phyloP scores from a whole-genome alignment of 331 rosid species.

The Quercus lobata region DNA sequence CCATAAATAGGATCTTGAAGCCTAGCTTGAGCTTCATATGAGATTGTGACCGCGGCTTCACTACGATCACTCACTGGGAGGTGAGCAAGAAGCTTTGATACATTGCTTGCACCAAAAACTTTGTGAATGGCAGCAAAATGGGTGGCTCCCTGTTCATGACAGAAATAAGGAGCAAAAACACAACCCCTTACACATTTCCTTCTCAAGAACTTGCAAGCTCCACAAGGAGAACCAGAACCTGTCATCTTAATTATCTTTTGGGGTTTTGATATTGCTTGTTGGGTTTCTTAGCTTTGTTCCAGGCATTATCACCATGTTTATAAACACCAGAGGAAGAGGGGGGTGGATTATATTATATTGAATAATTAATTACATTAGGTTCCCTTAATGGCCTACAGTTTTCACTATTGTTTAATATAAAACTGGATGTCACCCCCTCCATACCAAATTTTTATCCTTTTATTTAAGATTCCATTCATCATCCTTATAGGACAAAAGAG shows the following conservation, averaged over 20 bases:
- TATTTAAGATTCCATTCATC: conserved; percentile 55
- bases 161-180: conserved; percentile 91
- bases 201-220: conserved; percentile 99
- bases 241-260: conserved; percentile 38
- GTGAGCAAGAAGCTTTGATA: conserved; percentile 82
- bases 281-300: conserved; percentile 37
- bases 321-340: conserved; percentile 52
- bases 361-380: conserved; percentile 49
- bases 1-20: conserved; percentile 97
- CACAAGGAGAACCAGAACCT: conserved; percentile 96
- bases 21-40: conserved; percentile 99
- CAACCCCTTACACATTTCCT: conserved; percentile 92
- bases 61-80: conserved; percentile 69
- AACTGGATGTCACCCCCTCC: conserved; percentile 29
- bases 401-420: conserved; percentile 39
- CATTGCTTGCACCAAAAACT: conserved; percentile 98
- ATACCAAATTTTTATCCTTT: conserved; percentile 26
- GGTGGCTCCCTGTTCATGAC: conserved; percentile 92
- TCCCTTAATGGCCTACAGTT: conserved; percentile 76
- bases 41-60: conserved; percentile 85
- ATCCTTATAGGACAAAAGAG: conserved; percentile 67
- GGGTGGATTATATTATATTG: conserved; percentile 42
- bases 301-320: conserved; percentile 39
- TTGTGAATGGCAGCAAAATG: conserved; percentile 95
- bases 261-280: background rate